Conservation (phyloP, 208 protist species). For the Tetramitus jugosus region DNA sequence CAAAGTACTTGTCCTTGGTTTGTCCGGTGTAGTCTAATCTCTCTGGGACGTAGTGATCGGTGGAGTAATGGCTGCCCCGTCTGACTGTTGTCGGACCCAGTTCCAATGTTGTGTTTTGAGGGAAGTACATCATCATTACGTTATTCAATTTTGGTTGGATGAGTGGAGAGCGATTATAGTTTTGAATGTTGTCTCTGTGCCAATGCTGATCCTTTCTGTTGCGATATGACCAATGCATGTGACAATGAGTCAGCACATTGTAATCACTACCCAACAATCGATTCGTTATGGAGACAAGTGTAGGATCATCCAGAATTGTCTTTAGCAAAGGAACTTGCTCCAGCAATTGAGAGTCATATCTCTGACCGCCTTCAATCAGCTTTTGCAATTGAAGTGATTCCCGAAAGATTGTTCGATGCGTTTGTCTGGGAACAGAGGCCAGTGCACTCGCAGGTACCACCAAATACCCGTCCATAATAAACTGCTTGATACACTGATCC, state of each 20-base stretch:
- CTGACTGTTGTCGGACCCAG: not conserved
- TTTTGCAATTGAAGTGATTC: too few relatives aligned
- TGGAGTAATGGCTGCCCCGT: not conserved
- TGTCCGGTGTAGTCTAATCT: not conserved
- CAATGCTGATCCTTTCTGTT: slow-evolving; percentile 7
- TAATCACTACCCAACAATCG: not conserved
- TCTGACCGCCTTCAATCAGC: too few relatives aligned
- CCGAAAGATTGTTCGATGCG: too few relatives aligned
- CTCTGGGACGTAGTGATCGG: slow-evolving; percentile 6
- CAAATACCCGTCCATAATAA: slow-evolving; percentile 18
- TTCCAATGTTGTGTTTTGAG: slow-evolving; percentile 13
- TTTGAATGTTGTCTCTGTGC: slow-evolving; percentile 3
- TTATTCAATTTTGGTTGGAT: not conserved
- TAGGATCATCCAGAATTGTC: not conserved
- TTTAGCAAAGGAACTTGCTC: not conserved
- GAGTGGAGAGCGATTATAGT: not conserved
- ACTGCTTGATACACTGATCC: slow-evolving; percentile 5
- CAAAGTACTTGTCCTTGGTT: not conserved
- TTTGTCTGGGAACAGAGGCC: too few relatives aligned
- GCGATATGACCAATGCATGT: not conserved
- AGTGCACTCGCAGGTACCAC: too few relatives aligned
- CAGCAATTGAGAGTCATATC: too few relatives aligned
- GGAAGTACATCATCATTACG: slow-evolving; percentile 8
- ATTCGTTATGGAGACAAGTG: not conserved
- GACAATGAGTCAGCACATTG: not conserved